phyloP scores from a whole-genome alignment of 225 moss, liverwort and hornwort species.

The Marchantia polymorpha region DNA sequence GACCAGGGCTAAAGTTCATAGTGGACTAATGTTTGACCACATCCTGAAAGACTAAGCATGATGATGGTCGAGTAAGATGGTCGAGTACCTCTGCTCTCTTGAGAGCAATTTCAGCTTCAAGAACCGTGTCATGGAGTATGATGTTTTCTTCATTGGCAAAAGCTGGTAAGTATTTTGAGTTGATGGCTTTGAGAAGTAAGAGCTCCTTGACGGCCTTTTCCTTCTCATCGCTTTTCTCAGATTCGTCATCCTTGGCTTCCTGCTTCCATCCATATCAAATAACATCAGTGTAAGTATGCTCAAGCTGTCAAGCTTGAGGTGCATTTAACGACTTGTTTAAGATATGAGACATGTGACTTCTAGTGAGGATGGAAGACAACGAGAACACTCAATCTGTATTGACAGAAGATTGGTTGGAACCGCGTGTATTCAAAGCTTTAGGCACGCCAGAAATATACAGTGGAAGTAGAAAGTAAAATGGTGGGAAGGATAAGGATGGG shows the following conservation, averaged over 20 bases:
- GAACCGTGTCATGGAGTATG: constrained; percentile 61
- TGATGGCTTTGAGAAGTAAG: constrained; percentile 71
- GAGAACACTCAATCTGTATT: too few relatives aligned
- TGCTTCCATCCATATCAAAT: neutral
- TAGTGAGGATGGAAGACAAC: too few relatives aligned
- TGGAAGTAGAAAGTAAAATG: too few relatives aligned
- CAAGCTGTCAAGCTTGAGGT: neutral
- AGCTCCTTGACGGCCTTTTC: constrained; percentile 48
- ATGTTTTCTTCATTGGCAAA: constrained; percentile 84
- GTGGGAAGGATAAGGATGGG: too few relatives aligned
- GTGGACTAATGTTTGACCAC: neutral
- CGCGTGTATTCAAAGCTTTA: too few relatives aligned
- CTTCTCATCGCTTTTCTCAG: constrained; percentile 27
- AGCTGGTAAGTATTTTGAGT: constrained; percentile 66
- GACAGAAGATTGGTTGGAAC: too few relatives aligned
- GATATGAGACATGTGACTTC: too few relatives aligned
- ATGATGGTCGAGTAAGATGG: too few relatives aligned
- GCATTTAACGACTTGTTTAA: too few relatives aligned
- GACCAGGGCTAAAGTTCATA: neutral
- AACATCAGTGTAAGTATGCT: neutral
- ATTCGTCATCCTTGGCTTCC: constrained; percentile 15
- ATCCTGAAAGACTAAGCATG: neutral
- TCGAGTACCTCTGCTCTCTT: constrained; percentile 52
- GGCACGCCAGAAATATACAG: too few relatives aligned
- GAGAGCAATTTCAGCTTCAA: constrained; percentile 51